Base-by-base conservation (phyloP, 306 rosid genomes). In the Fagus crenata region DNA sequence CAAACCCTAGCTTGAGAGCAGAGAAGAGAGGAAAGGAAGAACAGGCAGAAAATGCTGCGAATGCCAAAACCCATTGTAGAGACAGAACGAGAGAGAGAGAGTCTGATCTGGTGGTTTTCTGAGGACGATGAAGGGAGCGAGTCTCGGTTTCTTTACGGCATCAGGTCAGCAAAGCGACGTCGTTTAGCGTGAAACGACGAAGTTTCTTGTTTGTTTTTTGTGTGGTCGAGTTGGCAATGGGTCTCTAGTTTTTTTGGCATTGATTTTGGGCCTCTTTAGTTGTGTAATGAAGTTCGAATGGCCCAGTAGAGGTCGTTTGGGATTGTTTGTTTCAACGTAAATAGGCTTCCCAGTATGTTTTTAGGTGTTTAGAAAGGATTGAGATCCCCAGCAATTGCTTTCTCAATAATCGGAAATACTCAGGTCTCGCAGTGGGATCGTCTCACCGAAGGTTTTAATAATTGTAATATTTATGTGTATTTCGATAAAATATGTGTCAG, bases 1-100 rank as follows among this genome's bases (percentile, higher is more conserved):
- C 83, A 59, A 84, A 88, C 92, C 89, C 56, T 71, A 72, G 83
- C 75, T 67, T 59, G 78, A 14, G 80, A 56, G 73, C 73, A 80
- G 86, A 85, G 58, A 69, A 85, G 67, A 14, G 73, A 67, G 51
- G 71, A 67, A 73, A 83, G 40, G 67, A 83, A 2, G 32, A 88
- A 67, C 28, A 81, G 42, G 77, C 53, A 43, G 35, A 70, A 67
- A 46, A 72, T 64, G 72, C 71, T 14, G n/a, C 69, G 69, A 36
- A 53, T 64, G 67, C 73, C 32, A 69, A 65, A 72, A 40, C 72
- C 78, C 85, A 81, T 81, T 59, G 37, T 14, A 35, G 49, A 49
- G 68, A 67, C 42, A 35, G 61, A 79, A 22, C 28, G 81, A 68
- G 53, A 69, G 32, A 76, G 58, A 53, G 64, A 4, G 18, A 37